Percentiles rank a stretch among this genome's conserved stretches.
Evolutionary conservation across 768 basidiomycete species (phyloP).

Genomic region (Rhizopogon vinicolor): DNA sequence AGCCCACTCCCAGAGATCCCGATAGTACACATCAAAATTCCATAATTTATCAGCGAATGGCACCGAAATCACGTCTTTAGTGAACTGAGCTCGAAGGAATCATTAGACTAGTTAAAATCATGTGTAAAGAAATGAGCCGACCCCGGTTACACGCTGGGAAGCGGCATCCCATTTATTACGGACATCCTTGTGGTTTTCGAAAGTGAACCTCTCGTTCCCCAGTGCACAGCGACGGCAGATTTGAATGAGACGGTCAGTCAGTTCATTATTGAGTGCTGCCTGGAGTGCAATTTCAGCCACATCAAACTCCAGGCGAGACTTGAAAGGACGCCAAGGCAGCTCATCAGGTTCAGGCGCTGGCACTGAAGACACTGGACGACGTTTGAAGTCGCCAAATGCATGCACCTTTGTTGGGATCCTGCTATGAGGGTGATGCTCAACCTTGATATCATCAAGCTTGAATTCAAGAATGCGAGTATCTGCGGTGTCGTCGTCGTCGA

Average conservation of each 20-base stretch:
- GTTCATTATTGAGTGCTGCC: constrained; percentile 10
- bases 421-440: constrained; percentile 18
- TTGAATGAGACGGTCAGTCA: constrained; percentile 13
- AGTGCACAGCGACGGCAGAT: constrained; percentile 6
- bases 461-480: too few relatives aligned
- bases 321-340: constrained; percentile 27
- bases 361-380: neutral
- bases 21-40: constrained; percentile 14
- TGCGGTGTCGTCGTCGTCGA: too few relatives aligned
- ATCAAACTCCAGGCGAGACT: constrained; percentile 23
- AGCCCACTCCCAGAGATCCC: constrained; percentile 22
- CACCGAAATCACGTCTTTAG: constrained; percentile 8
- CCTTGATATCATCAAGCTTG: constrained; percentile 15
- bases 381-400: constrained; percentile 11
- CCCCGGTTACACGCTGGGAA: neutral
- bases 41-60: constrained; percentile 12
- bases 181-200: constrained; percentile 15
- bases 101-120: too few relatives aligned
- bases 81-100: constrained; percentile 1
- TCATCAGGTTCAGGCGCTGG: neutral
- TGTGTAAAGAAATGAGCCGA: neutral
- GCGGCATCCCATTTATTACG: constrained; percentile 13
- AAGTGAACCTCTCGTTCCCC: constrained; percentile 6
- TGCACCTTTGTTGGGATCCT: constrained; percentile 2
- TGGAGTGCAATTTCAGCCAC: constrained; percentile 21